A percentile compares a stretch with the other conserved stretches of the same genome.
These are phyloP conservation scores for Tolypocladium nubicola DNA, from an alignment of 2,329 filamentous ascomycete genomes.

Conservation along the genomic window DNA sequence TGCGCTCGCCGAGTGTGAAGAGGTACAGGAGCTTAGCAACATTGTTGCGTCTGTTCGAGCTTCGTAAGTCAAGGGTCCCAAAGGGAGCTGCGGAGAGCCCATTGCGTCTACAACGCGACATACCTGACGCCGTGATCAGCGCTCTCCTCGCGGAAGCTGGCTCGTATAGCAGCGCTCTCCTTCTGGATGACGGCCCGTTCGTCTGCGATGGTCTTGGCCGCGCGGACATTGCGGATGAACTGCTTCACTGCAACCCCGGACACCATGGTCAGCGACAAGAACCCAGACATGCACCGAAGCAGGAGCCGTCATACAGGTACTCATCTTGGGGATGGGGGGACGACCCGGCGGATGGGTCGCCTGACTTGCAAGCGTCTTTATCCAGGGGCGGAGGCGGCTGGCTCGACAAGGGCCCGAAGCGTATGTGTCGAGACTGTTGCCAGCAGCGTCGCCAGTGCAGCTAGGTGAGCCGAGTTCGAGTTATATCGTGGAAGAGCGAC, in stretches of 20 bases:
- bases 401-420: not conserved
- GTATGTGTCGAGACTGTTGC: not conserved
- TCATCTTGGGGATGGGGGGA: conserved; percentile 19
- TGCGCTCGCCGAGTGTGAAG: conserved; percentile 93
- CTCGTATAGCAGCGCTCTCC: conserved; percentile 93
- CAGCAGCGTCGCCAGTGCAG: not conserved
- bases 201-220: conserved; percentile 97
- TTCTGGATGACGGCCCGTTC: conserved; percentile 98
- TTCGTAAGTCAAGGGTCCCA: not conserved
- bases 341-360: not conserved
- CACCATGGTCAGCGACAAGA: not conserved
- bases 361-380: not conserved
- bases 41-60: conserved; percentile 72
- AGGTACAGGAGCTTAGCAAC: conserved; percentile 97
- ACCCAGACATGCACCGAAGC: not conserved
- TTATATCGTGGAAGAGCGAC: not conserved
- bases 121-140: conserved; percentile 85
- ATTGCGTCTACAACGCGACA: conserved; percentile 13
- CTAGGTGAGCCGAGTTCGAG: not conserved
- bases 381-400: not conserved
- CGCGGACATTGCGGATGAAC: conserved; percentile 98
- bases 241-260: conserved; percentile 66
- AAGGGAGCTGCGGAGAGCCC: not conserved
- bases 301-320: conserved; percentile 22
- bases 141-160: conserved; percentile 96